These are phyloP conservation scores for Pichia phayaonensis DNA, from an alignment of 805 yeast species.

Conservation along the genomic window DNA sequence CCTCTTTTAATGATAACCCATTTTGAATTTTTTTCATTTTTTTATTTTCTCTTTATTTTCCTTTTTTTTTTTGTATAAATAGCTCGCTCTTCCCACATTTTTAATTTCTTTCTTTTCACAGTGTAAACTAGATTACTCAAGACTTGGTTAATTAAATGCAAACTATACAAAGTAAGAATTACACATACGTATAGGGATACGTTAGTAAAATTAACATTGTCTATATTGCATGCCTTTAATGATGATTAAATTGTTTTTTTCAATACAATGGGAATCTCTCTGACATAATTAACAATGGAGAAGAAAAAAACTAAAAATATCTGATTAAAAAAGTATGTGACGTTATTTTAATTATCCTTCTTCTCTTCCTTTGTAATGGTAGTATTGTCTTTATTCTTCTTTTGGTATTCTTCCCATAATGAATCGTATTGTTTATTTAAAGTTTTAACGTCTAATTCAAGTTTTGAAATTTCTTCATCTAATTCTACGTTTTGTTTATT, in stretches of 20 bases:
- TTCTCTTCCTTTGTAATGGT: background rate
- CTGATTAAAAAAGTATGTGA: background rate
- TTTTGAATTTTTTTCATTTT: background rate
- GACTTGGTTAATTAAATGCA: too few relatives aligned
- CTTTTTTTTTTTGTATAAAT: background rate
- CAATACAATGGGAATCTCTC: conserved; percentile 6
- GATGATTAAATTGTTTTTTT: conserved; percentile 7
- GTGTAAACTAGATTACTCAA: too few relatives aligned
- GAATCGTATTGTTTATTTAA: conserved; percentile 39
- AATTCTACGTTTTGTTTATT: conserved; percentile 11
- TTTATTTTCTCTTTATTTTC: background rate
- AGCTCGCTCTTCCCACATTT: background rate
- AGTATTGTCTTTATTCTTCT: conserved; percentile 15
- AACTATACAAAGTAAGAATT: too few relatives aligned
- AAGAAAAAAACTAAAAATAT: conserved; percentile 7
- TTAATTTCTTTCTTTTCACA: background rate
- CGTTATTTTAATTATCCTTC: background rate
- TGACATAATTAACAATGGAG: conserved; percentile 4
- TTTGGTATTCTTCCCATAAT: conserved; percentile 34
- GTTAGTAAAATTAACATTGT: background rate
- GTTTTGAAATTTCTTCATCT: conserved; percentile 13
- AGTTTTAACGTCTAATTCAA: conserved; percentile 20
- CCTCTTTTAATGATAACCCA: conserved; percentile 2
- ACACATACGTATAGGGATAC: background rate
- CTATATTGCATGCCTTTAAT: background rate